Evolutionary conservation across 305 asterid species (phyloP), one percentile per base, ranked within the genome.

Genomic region (Fraxinus paxiana): DNA sequence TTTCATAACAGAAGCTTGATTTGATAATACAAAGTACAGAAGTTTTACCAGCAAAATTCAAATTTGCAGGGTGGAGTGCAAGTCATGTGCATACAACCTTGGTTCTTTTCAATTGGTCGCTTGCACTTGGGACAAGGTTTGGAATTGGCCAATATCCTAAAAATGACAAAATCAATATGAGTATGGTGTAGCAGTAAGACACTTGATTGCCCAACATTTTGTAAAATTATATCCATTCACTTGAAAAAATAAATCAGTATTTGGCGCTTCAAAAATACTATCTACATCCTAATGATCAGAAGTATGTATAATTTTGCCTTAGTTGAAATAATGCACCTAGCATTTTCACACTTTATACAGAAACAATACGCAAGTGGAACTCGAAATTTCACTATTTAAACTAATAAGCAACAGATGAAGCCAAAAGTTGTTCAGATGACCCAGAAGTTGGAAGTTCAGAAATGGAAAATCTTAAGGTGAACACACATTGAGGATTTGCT

Each of bases 21-120:
- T 31, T 67, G 73, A 5, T 77, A 83, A 34, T 83, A 72, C 46
- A 61, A 24, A 51, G 70, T 30, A 43, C 43, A 71, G 80, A 74
- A 56, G 51, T 87, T 83, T 92, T 92, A 94, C 98, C 98, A 95
- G 93, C 98, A 95, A 88, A 95, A 95, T 78, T 93, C 93, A 72
- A 92, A 91, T 82, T 89, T 91, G 96, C 98, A 95, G 1, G 97
- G 98, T 37, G 98, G 92, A 33, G 94, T 92, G 90, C 98, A 95
- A 76, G 98, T 93, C 97, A 95, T 93, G 89, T 95, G 98, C 97
- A 90, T 95, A 88, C 98, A 95, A 61, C 98, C 98, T 83, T 93
- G 98, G 83, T 95, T 93, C 91, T 95, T 95, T 87, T 93, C 98
- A 84, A 95, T 95, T 34, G 98, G 95, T 28, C 98, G 94, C 90